Conservation (phyloP, 306 rosid species). For the Mimosa bimucronata region DNA sequence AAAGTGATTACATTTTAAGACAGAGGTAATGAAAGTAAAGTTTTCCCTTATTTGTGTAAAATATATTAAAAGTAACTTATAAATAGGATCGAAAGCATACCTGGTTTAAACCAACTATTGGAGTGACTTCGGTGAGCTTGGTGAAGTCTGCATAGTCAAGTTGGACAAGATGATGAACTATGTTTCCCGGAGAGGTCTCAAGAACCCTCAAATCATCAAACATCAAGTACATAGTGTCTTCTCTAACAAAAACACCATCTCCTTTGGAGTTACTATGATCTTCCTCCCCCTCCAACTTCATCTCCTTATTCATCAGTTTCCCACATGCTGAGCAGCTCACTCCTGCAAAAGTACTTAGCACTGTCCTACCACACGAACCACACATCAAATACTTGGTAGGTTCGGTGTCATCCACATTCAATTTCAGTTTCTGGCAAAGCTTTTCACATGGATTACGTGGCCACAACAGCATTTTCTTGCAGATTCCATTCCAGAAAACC, state of each 20-base stretch:
- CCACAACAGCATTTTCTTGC: slow-evolving; percentile 6
- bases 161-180: background rate
- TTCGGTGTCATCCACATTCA: slow-evolving; percentile 32
- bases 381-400: slow-evolving; percentile 14
- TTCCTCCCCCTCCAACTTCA: background rate
- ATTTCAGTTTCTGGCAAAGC: background rate
- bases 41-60: no score
- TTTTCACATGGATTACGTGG: slow-evolving; percentile 4
- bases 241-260: slow-evolving; percentile 17
- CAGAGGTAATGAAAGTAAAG: no score
- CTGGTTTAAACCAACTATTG: slow-evolving; percentile 19
- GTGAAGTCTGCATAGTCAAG: slow-evolving; percentile 2
- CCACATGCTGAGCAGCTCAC: slow-evolving; percentile 8
- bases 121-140: background rate
- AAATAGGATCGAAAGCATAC: background rate
- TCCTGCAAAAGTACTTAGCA: slow-evolving; percentile 20
- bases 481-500: background rate
- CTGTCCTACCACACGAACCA: background rate
- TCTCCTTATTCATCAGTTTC: background rate
- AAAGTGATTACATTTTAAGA: no score
- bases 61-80: no score
- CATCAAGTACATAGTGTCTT: background rate
- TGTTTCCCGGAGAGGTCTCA: background rate
- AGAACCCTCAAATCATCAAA: slow-evolving; percentile 29
- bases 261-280: background rate